Conservation (phyloP, 2,329 filamentous ascomycete genomes). For the Trichophyton schoenleinii region DNA sequence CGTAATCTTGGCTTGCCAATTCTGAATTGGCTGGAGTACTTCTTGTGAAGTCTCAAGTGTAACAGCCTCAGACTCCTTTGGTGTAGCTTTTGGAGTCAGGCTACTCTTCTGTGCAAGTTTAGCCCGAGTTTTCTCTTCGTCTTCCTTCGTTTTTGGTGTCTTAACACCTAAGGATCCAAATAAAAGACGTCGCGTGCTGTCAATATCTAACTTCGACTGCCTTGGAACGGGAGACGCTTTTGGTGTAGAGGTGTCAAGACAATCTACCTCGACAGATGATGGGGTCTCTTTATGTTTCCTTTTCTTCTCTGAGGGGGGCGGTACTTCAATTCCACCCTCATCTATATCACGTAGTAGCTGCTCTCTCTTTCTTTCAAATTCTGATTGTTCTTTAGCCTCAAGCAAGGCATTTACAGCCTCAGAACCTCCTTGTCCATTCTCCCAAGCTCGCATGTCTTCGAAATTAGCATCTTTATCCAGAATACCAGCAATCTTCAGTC, state of each 20-base stretch:
- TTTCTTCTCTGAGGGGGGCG: conserved; percentile 20
- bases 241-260: conserved; percentile 2
- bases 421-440: conserved; percentile 9
- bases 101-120: conserved; percentile 45
- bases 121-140: conserved; percentile 51
- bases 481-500: conserved; percentile 42
- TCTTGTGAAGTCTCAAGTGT: conserved; percentile 15
- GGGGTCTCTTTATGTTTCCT: conserved; percentile 14
- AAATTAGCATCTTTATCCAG: conserved; percentile 41
- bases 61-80: conserved; percentile 15
- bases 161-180: conserved; percentile 61
- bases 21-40: conserved; percentile 42
- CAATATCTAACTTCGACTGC: conserved; percentile 42
- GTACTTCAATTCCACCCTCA: conserved; percentile 42
- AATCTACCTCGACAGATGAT: neutral
- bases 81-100: conserved; percentile 26
- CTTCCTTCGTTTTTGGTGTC: conserved; percentile 54
- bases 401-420: neutral
- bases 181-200: conserved; percentile 53
- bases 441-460: conserved; percentile 34
- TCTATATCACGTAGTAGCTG: conserved; percentile 41
- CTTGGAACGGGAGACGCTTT: conserved; percentile 13
- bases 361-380: conserved; percentile 41
- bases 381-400: conserved; percentile 19
- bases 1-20: conserved; percentile 62